phyloP scores from a whole-genome alignment of 768 basidiomycete genomes.

The Phylloporus arenicola region DNA sequence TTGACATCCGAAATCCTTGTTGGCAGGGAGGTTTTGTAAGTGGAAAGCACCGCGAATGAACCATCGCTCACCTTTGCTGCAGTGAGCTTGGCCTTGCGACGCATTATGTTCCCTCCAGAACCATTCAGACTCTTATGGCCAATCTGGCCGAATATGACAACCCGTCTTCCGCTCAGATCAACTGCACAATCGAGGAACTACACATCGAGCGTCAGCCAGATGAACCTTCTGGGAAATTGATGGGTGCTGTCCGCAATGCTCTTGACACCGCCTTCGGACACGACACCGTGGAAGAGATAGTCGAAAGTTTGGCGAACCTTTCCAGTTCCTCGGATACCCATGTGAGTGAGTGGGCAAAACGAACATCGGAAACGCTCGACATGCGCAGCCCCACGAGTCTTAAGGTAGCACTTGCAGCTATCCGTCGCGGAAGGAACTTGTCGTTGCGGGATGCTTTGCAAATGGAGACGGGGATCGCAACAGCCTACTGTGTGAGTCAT shows the following conservation, averaged over 20 bases:
- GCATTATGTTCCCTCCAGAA: constrained; percentile 79
- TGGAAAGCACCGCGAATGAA: constrained; percentile 12
- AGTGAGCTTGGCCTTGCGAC: constrained; percentile 94
- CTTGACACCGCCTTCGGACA: constrained; percentile 77
- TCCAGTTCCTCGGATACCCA: constrained; percentile 36
- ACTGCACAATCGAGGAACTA: constrained; percentile 65
- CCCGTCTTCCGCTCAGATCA: constrained; percentile 43
- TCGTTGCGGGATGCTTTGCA: constrained; percentile 61
- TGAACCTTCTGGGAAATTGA: constrained; percentile 49
- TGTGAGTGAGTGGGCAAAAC: constrained; percentile 68
- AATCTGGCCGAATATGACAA: constrained; percentile 47
- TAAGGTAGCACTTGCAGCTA: constrained; percentile 79
- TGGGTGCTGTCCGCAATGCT: constrained; percentile 63
- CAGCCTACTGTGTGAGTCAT: constrained; percentile 79
- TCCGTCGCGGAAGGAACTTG: constrained; percentile 63
- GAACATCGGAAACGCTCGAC: constrained; percentile 58
- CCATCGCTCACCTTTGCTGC: constrained; percentile 12
- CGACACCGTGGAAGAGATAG: constrained; percentile 64
- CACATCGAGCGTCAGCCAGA: constrained; percentile 51
- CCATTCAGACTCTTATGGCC: constrained; percentile 65
- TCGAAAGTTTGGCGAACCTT: constrained; percentile 46
- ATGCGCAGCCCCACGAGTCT: constrained; percentile 87
- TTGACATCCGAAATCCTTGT: constrained; percentile 68
- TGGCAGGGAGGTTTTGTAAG: constrained; percentile 86
- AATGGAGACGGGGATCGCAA: constrained; percentile 85